Conservation (phyloP, 163 green algal genomes). For the Scenedesmus sp. region DNA sequence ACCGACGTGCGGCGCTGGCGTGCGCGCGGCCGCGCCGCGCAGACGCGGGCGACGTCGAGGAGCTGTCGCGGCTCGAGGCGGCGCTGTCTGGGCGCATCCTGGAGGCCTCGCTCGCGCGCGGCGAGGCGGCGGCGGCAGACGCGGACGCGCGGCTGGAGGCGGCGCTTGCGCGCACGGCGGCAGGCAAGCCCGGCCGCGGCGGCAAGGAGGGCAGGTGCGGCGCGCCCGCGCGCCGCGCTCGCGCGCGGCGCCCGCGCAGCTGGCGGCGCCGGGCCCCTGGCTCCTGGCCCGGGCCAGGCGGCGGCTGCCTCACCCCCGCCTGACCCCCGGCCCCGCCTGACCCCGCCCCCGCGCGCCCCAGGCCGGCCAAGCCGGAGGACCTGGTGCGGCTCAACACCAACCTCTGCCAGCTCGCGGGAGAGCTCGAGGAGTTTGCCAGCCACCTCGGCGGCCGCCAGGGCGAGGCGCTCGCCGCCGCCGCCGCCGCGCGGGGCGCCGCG, state of each 20-base stretch:
- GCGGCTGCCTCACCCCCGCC: no score
- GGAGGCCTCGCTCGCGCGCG: conserved; percentile 29
- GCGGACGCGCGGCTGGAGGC: conserved; percentile 45
- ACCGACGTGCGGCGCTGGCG: no score
- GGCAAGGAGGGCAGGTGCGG: conserved; percentile 22
- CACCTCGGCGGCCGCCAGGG: conserved; percentile 59
- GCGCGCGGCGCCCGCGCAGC: neutral
- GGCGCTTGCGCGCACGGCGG: neutral
- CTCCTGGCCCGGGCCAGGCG: neutral
- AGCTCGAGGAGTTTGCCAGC: conserved; percentile 61
- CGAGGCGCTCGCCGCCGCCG: conserved; percentile 64
- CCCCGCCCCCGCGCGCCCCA: no score
- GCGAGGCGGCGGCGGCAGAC: conserved; percentile 16
- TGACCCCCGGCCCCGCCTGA: no score
- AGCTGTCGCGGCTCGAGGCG: conserved; percentile 41
- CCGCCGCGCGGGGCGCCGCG: conserved; percentile 49
- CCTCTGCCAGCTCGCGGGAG: conserved; percentile 34
- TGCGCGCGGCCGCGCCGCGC: no score
- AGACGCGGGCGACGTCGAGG: neutral
- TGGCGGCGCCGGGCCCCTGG: neutral
- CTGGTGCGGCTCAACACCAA: conserved; percentile 62
- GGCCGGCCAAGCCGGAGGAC: conserved; percentile 60
- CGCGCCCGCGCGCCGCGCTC: neutral
- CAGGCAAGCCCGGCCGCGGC: neutral
- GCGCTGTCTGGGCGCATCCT: conserved; percentile 36